Evolutionary conservation across 2,329 filamentous ascomycete species (phyloP), one percentile per base, ranked within the genome.

Genomic region (Fusarium sp.): DNA sequence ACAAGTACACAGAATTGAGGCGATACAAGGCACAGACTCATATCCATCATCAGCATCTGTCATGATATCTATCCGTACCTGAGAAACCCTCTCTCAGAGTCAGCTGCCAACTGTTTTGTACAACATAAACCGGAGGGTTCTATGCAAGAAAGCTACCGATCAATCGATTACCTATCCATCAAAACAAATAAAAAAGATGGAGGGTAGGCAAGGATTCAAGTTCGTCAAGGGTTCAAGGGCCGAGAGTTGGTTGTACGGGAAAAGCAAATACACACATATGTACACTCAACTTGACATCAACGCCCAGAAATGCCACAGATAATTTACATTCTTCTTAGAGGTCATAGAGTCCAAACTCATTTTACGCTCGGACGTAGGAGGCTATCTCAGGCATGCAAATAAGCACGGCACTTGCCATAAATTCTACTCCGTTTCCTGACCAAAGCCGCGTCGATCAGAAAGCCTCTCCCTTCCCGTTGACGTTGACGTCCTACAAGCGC

Each of bases 401-500:
- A 43, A 42, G 57, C 54, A 61, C 43, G 47, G 47, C 63, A 60
- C 30, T 34, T 42, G 10, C 15, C 56, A 25, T 59, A 53, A 40
- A 44, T 12, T 42, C 32, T 43, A 42, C 50, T 27, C 50, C 11
- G 50, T 42, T 53, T 53, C 50, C 24, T 20, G 34, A 52, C 49
- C 22, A 14, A 27, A 40, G 16, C 9, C n/a, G 11, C 43, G 50
- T 22, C 34, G 50, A 50, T 32, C 45, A 15, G 12, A 40, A 54
- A 29, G 51, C 18, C 24, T 20, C 18, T 43, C 25, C 18, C 22
- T 34, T 61, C 30, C 32, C 32, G 38, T 62, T 44, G 46, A 45
- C 42, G n/a, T 40, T 40, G 29, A 61, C 29, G 62, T 60, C 57
- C 45, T 56, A 73, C 71, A 55, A 69, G 72, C 72, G 73, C 73